phyloP scores from a whole-genome alignment of 192 early-diverging fungal species.

The Backusella macrospora region DNA sequence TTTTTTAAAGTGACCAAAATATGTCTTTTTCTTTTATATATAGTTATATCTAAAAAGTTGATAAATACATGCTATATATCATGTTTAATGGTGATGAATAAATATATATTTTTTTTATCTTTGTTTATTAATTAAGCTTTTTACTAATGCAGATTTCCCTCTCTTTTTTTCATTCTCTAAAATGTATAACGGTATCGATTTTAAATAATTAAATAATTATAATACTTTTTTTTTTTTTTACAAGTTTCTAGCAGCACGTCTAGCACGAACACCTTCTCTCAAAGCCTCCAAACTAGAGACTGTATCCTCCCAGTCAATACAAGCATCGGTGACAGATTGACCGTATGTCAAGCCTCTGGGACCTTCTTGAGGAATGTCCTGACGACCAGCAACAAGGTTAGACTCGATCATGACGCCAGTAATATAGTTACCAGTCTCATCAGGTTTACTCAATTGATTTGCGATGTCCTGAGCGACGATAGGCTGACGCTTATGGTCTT shows the following conservation, averaged over 20 bases:
- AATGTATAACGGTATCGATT: slow-evolving; percentile 6
- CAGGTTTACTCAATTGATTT: slow-evolving; percentile 61
- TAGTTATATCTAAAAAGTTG: too few species aligned
- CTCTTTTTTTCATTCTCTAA: slow-evolving; percentile 1
- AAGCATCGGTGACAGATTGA: slow-evolving; percentile 90
- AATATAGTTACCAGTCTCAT: slow-evolving; percentile 68
- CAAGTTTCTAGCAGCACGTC: slow-evolving; percentile 43
- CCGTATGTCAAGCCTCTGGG: slow-evolving; percentile 79
- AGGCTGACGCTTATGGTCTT: slow-evolving; percentile 83
- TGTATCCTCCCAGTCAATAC: slow-evolving; percentile 92
- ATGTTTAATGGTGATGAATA: too few species aligned
- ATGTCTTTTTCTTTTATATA: too few species aligned
- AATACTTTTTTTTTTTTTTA: background rate
- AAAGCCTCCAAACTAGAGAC: slow-evolving; percentile 73
- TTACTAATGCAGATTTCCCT: background rate
- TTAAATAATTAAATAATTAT: slow-evolving; percentile 1
- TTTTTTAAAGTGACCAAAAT: too few species aligned
- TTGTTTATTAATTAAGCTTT: background rate
- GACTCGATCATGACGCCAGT: slow-evolving; percentile 98
- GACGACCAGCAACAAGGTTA: slow-evolving; percentile 80
- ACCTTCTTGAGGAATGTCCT: slow-evolving; percentile 77
- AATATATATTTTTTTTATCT: background rate
- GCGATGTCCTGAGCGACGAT: slow-evolving; percentile 60
- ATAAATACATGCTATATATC: too few species aligned
- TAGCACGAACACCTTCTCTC: slow-evolving; percentile 70